phyloP scores from a whole-genome alignment of 2,329 filamentous ascomycete species.

The Chaetomiaceae sp. region DNA sequence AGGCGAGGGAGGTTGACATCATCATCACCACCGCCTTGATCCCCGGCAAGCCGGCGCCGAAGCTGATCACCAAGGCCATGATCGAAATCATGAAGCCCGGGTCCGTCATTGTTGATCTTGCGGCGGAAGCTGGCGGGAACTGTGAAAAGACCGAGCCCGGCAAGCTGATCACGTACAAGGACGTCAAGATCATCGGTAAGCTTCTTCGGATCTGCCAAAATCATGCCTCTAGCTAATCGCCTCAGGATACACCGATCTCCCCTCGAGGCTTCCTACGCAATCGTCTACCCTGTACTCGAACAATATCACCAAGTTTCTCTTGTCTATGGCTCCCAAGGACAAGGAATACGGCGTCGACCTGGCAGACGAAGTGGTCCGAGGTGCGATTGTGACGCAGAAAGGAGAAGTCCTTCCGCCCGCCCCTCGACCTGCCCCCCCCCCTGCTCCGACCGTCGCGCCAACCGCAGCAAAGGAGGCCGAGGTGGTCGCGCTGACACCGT shows the following conservation, averaged over 20 bases:
- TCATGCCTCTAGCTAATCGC: slow-evolving; percentile 27
- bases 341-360: slow-evolving; percentile 78
- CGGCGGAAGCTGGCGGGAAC: slow-evolving; percentile 83
- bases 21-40: slow-evolving; percentile 92
- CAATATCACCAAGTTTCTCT: slow-evolving; percentile 83
- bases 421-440: slow-evolving; percentile 61
- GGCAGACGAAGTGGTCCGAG: slow-evolving; percentile 78
- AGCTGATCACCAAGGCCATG: slow-evolving; percentile 76
- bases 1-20: slow-evolving; percentile 84
- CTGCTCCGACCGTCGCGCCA: slow-evolving; percentile 48
- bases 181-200: slow-evolving; percentile 77
- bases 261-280: slow-evolving; percentile 80
- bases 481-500: slow-evolving; percentile 68
- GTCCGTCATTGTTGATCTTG: slow-evolving; percentile 82
- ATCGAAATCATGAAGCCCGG: slow-evolving; percentile 84
- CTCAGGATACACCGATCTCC: slow-evolving; percentile 76
- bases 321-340: slow-evolving; percentile 74
- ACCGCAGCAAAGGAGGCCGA: slow-evolving; percentile 54
- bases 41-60: slow-evolving; percentile 76
- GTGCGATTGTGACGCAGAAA: slow-evolving; percentile 75
- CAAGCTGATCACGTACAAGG: slow-evolving; percentile 65
- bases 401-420: slow-evolving; percentile 72
- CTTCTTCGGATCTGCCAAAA: not conserved
- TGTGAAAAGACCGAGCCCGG: slow-evolving; percentile 77
- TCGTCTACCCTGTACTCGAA: slow-evolving; percentile 89